Base-by-base conservation (phyloP, 495 filamentous ascomycete species). In the Clohesyomyces aquaticus region DNA sequence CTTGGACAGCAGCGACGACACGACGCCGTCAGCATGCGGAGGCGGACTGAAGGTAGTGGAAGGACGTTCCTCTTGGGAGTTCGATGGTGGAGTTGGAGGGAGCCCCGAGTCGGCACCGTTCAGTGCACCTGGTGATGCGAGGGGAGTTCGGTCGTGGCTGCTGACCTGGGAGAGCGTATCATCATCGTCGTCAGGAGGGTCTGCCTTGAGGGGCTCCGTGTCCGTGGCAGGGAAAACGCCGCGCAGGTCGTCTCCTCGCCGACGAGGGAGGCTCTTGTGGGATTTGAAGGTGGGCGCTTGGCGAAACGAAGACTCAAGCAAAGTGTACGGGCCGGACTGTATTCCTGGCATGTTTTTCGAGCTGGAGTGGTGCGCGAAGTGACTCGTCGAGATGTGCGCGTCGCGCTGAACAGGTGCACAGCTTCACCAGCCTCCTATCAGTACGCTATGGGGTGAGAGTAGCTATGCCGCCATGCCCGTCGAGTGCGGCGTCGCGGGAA, bases 31-130 rank as follows among this genome's bases (percentile, higher is more conserved):
- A 8, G 59, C 66, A 55, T 59, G 51, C n/a, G 59, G 29, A n/a
- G 64, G 68, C 3, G 55, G 56, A 26, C 55, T 55, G 47, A 71
- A 71, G 23, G 53, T 46, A 0, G 54, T n/a, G 11, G 43, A 26
- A 1, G 59, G 50, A 23, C 21, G 26, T 10, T 66, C 55, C 19
- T 65, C 64, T 29, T 56, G 55, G 21, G 55, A 55, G 41, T 67
- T 71, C 2, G 68, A 64, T 0, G 68, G 68, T 23, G 68, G 68
- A 9, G 68, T 71, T 4, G 68, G 68, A 10, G 68, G 68, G n/a
- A 71, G 59, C 2, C 59, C 60, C 12, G 64, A 54, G 11, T 71
- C 68, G 45, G 48, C 50, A 3, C 50, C 43, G 28, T 64, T 67
- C 49, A 67, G 28, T 8, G 45, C 12, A 21, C 55, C 56, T 4